Base-by-base conservation (phyloP, 1,284 basidiomycete genomes). In the Fistulina hepatica region DNA sequence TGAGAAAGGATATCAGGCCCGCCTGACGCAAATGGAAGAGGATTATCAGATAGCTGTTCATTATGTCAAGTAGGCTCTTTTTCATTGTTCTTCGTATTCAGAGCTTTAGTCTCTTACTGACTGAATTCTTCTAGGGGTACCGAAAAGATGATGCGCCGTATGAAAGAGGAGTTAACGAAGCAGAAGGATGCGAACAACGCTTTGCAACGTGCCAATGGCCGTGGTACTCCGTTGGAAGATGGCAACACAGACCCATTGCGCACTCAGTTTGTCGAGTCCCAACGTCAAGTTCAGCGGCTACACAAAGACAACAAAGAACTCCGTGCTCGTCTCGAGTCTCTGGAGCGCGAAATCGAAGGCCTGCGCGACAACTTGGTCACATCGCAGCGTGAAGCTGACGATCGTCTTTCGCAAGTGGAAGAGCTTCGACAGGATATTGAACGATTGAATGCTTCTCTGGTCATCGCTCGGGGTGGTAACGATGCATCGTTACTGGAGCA, bases 91-190 rank as follows among this genome's bases (percentile, higher is more conserved):
- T 25, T 28, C 33, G 23, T 34, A n/a, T n/a, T n/a, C 4, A n/a
- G 3, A 19, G 3, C 11, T 38, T 47, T 38, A 49, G 39, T 47
- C 50, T 35, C 27, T 48, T 36, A 50, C 52, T 55, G 34, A 46
- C 23, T 51, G 47, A 22, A 49, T 13, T 54, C 46, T 49, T 53
- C 39, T 54, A 93, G 91, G 71, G 91, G 92, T 37, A 97, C 93
- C 1, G 95, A 99, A 61, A 97, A 97, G 65, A 94, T 98, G 81
- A 85, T 97, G 67, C 81, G 92, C 48, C 79, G 88, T 50, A 93
- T 98, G 84, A 92, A 93, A 60, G 86, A 90, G 50, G 92, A 95
- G 55, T 64, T 94, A 41, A 83, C 76, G 44, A 93, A 88, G 62
- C 85, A 92, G 58, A 94, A 94, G 63, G 42, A 71, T 39, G 60